Base-by-base conservation (phyloP, 805 yeast genomes). In the Saccharomycopsis capsularis region DNA sequence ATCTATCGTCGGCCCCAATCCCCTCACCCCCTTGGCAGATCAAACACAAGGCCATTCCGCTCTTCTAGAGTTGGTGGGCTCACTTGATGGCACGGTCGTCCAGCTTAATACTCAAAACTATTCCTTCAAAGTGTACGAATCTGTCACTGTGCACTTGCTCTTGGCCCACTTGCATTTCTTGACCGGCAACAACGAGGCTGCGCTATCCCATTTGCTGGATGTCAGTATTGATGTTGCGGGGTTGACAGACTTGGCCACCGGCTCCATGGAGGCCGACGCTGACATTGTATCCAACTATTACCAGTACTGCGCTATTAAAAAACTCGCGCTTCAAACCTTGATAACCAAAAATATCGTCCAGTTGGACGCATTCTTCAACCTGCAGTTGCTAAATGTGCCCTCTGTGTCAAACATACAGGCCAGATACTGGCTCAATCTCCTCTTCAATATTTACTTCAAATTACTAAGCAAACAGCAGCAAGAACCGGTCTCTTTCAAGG, bases 351-450 rank as follows among this genome's bases (percentile, higher is more conserved):
- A 34, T 18, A 3, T 19, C 1, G 11, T 15, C 4, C 35, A 18
- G 5, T 13, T 43, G 13, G 40, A 39, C 16, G 6, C 11, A 3
- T 47, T 44, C 27, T 36, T 52, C 19, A 43, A 9, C 13, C 9
- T 22, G 6, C 22, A 29, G 29, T 34, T 35, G 21, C 32, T 50
- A 19, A 27, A 39, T 21, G 18, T 50, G 6, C 55, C 55, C 13
- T 22, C 36, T 9, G 25, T 37, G 21, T 46, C 51, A 21, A 52
- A 52, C 40, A 21, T 50, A 5, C 46, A 44, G 11, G 55, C 47
- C 3, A 42, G 25, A 24, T 42, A 37, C 30, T 52, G 55, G 55
- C 29, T 52, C 34, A 41, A 42, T 23, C 30, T 42, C 11, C 27
- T 50, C 4, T 44, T 29, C 18, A 50, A 43, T 3, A 30, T 16